Evolutionary conservation across 1,284 basidiomycete species (phyloP).

Genomic region (Cystobasidium sp.): DNA sequence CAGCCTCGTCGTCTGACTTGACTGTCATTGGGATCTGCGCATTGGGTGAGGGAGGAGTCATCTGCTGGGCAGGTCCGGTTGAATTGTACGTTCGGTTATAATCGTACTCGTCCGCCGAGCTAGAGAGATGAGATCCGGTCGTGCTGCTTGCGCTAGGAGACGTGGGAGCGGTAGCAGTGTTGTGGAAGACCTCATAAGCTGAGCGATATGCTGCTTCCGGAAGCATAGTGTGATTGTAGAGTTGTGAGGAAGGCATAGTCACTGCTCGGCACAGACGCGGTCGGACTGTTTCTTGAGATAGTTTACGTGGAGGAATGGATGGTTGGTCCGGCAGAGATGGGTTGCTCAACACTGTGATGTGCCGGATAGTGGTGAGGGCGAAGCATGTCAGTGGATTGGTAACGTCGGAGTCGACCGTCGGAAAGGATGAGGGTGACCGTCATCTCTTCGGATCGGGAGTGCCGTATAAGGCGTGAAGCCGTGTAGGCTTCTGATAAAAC

Average conservation of each 20-base stretch:
- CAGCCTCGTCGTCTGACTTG: background rate
- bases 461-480: too few species aligned
- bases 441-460: too few species aligned
- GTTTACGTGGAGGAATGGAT: background rate
- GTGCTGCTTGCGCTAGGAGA: slow-evolving; percentile 13
- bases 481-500: too few species aligned
- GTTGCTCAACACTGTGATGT: background rate
- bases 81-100: background rate
- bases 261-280: slow-evolving; percentile 2
- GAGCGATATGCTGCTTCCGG: background rate
- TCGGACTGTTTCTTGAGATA: slow-evolving; percentile 26
- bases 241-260: slow-evolving; percentile 18
- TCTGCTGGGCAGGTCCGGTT: background rate
- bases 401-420: too few species aligned
- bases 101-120: slow-evolving; percentile 7
- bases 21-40: background rate
- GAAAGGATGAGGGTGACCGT: too few species aligned
- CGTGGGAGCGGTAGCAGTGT: slow-evolving; percentile 18
- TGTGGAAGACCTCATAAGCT: background rate
- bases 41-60: background rate
- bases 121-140: slow-evolving; percentile 3
- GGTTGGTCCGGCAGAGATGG: background rate
- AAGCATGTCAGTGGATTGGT: too few species aligned
- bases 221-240: background rate
- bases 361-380: too few species aligned